Evolutionary conservation across 1,284 basidiomycete genomes (phyloP).

Genomic region (Sphagnurus paluster): DNA sequence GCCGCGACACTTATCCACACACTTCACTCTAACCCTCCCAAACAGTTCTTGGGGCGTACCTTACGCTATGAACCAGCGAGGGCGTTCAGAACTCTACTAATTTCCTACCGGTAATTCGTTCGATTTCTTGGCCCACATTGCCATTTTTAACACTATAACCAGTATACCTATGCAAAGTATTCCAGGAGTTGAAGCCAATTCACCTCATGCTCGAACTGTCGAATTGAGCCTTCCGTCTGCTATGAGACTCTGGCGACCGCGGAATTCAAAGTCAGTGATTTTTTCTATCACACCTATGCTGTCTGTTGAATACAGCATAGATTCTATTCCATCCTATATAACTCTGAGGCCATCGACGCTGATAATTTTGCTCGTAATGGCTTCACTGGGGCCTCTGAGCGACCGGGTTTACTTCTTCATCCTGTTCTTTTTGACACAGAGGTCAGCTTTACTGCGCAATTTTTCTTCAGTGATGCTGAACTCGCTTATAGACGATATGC

Average conservation of each 20-base stretch:
- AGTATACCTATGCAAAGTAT: conserved; percentile 47
- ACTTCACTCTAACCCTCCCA: conserved; percentile 53
- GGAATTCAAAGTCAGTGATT: conserved; percentile 42
- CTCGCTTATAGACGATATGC: conserved; percentile 41
- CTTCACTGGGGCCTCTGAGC: conserved; percentile 14
- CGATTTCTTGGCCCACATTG: not conserved
- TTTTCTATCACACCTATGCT: conserved; percentile 1
- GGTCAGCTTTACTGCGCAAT: conserved; percentile 35
- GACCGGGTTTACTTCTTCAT: conserved; percentile 46
- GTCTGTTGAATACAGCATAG: conserved; percentile 32
- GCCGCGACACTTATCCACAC: conserved; percentile 60
- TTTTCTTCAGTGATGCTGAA: not conserved
- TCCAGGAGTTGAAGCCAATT: conserved; percentile 23
- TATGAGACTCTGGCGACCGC: conserved; percentile 50
- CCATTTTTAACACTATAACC: conserved; percentile 10
- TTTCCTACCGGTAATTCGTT: conserved; percentile 65
- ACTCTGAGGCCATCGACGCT: conserved; percentile 50
- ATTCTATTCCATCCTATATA: conserved; percentile 54
- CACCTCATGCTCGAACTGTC: conserved; percentile 21
- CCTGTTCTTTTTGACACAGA: conserved; percentile 59
- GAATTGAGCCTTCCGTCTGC: conserved; percentile 51
- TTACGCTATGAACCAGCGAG: conserved; percentile 77
- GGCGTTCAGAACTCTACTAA: conserved; percentile 67
- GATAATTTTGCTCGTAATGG: conserved; percentile 27
- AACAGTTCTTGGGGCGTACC: conserved; percentile 65